Evolutionary conservation across 2,329 filamentous ascomycete genomes (phyloP), one percentile per base, ranked within the genome.

Genomic region (Xylaria polymorpha): DNA sequence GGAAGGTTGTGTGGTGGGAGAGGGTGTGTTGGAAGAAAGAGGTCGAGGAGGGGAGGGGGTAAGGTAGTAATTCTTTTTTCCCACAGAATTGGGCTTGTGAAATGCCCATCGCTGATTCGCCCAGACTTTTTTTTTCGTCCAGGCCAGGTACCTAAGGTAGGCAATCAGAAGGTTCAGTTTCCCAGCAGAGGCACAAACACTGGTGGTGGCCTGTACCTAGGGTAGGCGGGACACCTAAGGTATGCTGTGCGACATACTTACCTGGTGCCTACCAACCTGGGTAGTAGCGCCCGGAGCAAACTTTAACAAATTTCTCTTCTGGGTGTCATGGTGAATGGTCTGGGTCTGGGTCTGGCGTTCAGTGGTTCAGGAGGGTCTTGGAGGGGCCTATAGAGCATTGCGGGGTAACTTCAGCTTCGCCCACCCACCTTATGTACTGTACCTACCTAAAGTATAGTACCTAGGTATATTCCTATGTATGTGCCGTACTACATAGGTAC

Each of bases 71-170:
- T 64, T 48, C 56, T 70, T 71, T 63, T 66, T 63, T 65, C 61
- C 66, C 70, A 71, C 64, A 74, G 50, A 69, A 71, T 69, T 69
- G 61, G 61, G 57, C 66, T 68, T 60, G 61, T 43, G 48, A 61
- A 71, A 69, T 46, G 9, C 50, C 35, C 22, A 22, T 20, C 20
- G 41, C 66, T 67, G 66, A 72, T 72, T 72, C 37, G 71, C 43
- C 48, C 20, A 63, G 58, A 48, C 32, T n/a, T 39, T 62, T 69
- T 61, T 66, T 22, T 4, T 51, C 29, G 4, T 10, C 57, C 18
- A 60, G 35, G 22, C 53, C 37, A 41, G 35, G 53, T 50, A 37
- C 61, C 61, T 44, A 37, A 44, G 41, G 41, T 44, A 46, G 37
- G 41, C 9, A 51, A 29, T 41, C 15, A 60, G 35, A n/a, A n/a